Evolutionary conservation across 2,329 filamentous ascomycete species (phyloP), one percentile per base, ranked within the genome.

Genomic region (Alternaria gaisen): DNA sequence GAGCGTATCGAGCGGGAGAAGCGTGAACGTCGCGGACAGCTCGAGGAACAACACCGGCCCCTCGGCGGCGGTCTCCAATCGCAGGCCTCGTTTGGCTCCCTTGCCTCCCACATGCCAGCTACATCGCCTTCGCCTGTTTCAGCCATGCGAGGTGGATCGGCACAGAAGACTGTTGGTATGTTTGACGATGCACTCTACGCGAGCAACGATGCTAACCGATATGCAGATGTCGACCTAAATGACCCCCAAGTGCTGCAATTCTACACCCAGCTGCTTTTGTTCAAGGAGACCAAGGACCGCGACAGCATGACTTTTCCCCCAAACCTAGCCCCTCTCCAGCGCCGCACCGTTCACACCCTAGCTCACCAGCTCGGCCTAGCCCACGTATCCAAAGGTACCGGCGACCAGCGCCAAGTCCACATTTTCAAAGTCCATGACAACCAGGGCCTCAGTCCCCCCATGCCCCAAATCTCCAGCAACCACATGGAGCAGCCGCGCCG

Each of bases 1-100:
- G 95, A 99, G 80, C 88, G 95, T 41, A 98, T 99, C 69, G 95
- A 99, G 80, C 88, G 95, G 6, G 95, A 98, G 81, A 99, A 98
- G 87, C 88, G 95, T 59, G 94, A 98, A 82, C 91, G 95, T 70
- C 90, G 95, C 53, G 95, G 95, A 50, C 95, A 99, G 80, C 86
- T 99, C 12, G 94, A 99, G 80, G 95, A 99, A 80, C 95, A 99
- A 80, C 95, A 99, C 80, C 89, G 94, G 75, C 93, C 82, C 72
- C 90, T 91, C 73, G 81, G 80, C 46, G 81, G 83, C 46, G 88
- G 90, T 72, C 86, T 95, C 61, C 92, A 95, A 70, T 91, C 90
- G 56, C 94, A 97, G 79, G 88, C 90, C 53, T 97, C 94, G 12
- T 89, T 97, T 75, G 92, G 93, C 68, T 95, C 93, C 7, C 84